Evolutionary conservation across 2,329 filamentous ascomycete species (phyloP), one percentile per base, ranked within the genome.

Genomic region (Monosporascus ibericus): DNA sequence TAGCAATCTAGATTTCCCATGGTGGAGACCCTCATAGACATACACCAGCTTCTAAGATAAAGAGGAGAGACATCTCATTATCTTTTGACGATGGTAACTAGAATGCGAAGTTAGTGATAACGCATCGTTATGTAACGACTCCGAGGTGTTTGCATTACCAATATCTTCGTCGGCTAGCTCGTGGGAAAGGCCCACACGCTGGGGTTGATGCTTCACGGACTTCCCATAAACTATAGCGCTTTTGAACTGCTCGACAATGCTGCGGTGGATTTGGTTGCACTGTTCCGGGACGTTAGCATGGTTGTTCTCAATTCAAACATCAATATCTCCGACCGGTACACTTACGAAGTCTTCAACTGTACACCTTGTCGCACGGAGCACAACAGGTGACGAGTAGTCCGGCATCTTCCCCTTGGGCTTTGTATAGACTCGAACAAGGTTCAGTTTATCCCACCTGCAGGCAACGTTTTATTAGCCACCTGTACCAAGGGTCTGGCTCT

Each of bases 201-300:
- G 94, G 59, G 94, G 94, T 74, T 97, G 94, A 75, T 99, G 94
- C 80, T 97, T 97, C 62, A 97, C 92, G 52, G 92, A 96, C 70
- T 92, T 94, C 62, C 94, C 94, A 71, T 97, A 99, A 42, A 99
- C 94, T 67, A 99, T 87, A 51, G 94, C 94, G 56, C 86, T 84
- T 73, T 92, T 95, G 80, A 99, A 99, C 63, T 96, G 87, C 63
- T 99, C 94, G 52, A 94, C 81, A 68, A 99, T 97, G 52, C 85
- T 95, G 70, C 94, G 90, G 75, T 99, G 94, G 69, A 99, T 99
- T 60, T 90, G 82, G 74, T 96, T 96, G 75, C 94, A 99, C 91
- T 96, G 51, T 53, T 54, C 51, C 24, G 46, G 50, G 76, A 66
- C 76, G 72, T 71, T 55, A 67, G 65, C 67, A 56, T 69, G 53